Evolutionary conservation across 2,329 filamentous ascomycete species (phyloP).

Genomic region (Aureobasidium leucospermi): DNA sequence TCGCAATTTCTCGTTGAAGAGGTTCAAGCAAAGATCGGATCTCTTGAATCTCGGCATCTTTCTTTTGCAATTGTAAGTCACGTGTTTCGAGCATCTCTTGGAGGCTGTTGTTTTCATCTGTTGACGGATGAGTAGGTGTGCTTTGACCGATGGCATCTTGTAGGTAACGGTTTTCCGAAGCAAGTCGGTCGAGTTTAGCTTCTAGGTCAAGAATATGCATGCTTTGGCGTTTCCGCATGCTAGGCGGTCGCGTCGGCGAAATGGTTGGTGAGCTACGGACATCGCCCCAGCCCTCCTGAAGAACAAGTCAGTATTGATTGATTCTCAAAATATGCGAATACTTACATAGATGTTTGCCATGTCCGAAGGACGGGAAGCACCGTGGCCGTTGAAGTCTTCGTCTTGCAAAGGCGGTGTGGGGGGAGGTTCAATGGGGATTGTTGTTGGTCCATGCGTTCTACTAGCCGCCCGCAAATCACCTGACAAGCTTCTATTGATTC

Average conservation of each 20-base stretch:
- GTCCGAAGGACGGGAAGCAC: conserved; percentile 72
- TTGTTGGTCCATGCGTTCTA: conserved; percentile 42
- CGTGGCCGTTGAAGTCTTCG: conserved; percentile 48
- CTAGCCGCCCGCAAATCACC: conserved; percentile 67
- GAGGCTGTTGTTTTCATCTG: conserved; percentile 43
- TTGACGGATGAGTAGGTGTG: conserved; percentile 41
- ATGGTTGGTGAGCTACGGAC: conserved; percentile 73
- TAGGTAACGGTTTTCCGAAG: conserved; percentile 75
- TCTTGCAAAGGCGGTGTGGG: conserved; percentile 49
- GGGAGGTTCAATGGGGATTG: conserved; percentile 34
- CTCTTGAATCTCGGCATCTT: conserved; percentile 78
- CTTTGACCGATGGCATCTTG: conserved; percentile 49
- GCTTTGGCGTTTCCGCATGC: conserved; percentile 93
- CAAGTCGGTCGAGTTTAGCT: conserved; percentile 71
- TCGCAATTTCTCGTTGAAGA: conserved; percentile 72
- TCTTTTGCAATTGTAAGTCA: conserved; percentile 66
- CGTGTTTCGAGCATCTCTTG: conserved; percentile 54
- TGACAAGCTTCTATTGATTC: conserved; percentile 60
- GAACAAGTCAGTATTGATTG: conserved; percentile 19
- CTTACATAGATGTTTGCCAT: conserved; percentile 95
- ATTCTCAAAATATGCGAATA: conserved; percentile 25
- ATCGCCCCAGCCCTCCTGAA: conserved; percentile 87
- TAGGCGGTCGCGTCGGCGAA: conserved; percentile 88
- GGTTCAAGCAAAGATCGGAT: conserved; percentile 72
- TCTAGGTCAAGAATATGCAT: conserved; percentile 92